Evolutionary conservation across 495 filamentous ascomycete species (phyloP).

Genomic region (Daldinia grandis): DNA sequence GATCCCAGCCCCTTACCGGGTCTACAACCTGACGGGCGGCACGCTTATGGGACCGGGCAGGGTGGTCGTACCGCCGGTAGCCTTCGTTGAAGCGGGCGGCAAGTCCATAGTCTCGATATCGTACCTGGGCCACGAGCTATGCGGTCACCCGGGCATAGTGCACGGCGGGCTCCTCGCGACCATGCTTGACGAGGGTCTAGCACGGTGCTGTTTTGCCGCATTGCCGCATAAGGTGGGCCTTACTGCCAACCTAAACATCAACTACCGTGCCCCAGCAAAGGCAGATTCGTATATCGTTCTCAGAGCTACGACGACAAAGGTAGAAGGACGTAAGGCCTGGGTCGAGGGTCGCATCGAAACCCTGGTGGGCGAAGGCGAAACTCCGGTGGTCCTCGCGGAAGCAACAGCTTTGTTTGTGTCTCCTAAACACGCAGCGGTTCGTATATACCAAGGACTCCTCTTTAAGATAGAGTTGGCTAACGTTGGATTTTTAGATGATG

Average conservation of each 20-base stretch:
- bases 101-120: constrained; percentile 76
- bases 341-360: constrained; percentile 91
- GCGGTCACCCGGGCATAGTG: constrained; percentile 90
- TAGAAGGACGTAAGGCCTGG: constrained; percentile 96
- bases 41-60: constrained; percentile 77
- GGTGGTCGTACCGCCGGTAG: constrained; percentile 83
- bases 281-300: constrained; percentile 82
- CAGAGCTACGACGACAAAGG: constrained; percentile 81
- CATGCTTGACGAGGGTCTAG: constrained; percentile 89
- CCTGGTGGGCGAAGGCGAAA: constrained; percentile 66
- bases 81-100: constrained; percentile 75
- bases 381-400: constrained; percentile 73
- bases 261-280: constrained; percentile 81
- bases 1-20: constrained; percentile 71
- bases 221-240: constrained; percentile 89
- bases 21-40: constrained; percentile 82
- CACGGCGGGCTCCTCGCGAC: constrained; percentile 94
- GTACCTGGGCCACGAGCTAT: constrained; percentile 83
- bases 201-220: constrained; percentile 88
- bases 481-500: constrained; percentile 47
- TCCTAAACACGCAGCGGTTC: constrained; percentile 80
- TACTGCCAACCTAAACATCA: constrained; percentile 90
- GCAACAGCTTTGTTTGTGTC: constrained; percentile 90
- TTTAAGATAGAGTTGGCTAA: constrained; percentile 8
- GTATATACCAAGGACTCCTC: constrained; percentile 38